Evolutionary conservation across 768 basidiomycete species (phyloP).

Genomic region (Tephrocybe sp.): DNA sequence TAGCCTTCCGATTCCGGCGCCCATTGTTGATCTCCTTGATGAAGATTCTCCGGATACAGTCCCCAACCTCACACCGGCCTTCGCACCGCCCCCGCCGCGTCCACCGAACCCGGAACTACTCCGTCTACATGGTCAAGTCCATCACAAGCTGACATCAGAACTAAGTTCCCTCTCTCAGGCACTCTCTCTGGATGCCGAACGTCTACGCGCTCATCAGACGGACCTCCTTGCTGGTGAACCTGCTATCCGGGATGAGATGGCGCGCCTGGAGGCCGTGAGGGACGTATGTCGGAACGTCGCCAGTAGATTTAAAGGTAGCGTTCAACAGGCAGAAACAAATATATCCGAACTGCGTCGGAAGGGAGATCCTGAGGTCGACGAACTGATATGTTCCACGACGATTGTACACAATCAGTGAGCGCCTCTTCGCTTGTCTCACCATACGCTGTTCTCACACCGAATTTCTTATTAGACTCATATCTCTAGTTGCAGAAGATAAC

Average conservation of each 20-base stretch:
- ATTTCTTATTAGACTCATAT: conserved; percentile 68
- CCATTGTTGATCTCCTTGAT: conserved; percentile 64
- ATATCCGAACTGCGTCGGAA: conserved; percentile 76
- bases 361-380: conserved; percentile 94
- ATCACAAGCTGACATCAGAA: conserved; percentile 72
- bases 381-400: conserved; percentile 91
- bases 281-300: conserved; percentile 87
- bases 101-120: conserved; percentile 91
- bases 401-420: conserved; percentile 97
- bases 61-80: conserved; percentile 19
- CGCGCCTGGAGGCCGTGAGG: conserved; percentile 86
- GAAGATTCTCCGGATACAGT: conserved; percentile 45
- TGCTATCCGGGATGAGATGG: conserved; percentile 96
- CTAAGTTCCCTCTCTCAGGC: conserved; percentile 69
- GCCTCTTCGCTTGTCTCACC: conserved; percentile 14
- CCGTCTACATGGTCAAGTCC: conserved; percentile 73
- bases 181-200: conserved; percentile 65
- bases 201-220: conserved; percentile 75
- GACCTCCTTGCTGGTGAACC: conserved; percentile 91
- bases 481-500: conserved; percentile 98
- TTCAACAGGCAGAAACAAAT: conserved; percentile 70
- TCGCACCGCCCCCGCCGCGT: conserved; percentile 60
- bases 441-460: conserved; percentile 9
- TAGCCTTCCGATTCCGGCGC: conserved; percentile 23
- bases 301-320: conserved; percentile 59